phyloP scores from a whole-genome alignment of 2,329 filamentous ascomycete species.

The Teratosphaeria destructans region DNA sequence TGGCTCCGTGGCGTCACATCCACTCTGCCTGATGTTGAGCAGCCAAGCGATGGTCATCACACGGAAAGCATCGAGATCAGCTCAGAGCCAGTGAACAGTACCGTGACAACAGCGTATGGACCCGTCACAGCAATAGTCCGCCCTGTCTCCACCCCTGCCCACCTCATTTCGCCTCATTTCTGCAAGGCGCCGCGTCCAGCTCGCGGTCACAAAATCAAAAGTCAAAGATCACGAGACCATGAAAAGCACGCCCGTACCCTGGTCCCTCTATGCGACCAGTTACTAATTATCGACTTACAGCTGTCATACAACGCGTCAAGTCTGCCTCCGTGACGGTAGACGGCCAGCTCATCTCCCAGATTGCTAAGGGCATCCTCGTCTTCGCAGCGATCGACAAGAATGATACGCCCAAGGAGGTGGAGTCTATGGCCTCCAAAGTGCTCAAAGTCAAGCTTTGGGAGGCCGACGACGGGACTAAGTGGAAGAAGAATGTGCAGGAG shows the following conservation, averaged over 20 bases:
- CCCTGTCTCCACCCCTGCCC: not conserved
- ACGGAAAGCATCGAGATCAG: not conserved
- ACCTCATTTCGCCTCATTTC: not conserved
- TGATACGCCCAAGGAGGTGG: conserved; percentile 80
- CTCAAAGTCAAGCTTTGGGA: conserved; percentile 90
- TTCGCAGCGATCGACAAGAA: conserved; percentile 85
- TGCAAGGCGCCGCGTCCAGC: not conserved
- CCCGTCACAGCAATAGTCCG: not conserved
- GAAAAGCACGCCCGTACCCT: conserved; percentile 28
- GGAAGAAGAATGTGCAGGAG: conserved; percentile 83
- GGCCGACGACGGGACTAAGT: conserved; percentile 67
- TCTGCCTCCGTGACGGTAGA: conserved; percentile 95
- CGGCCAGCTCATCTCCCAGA: conserved; percentile 77
- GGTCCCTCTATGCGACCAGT: not conserved
- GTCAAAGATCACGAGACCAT: conserved; percentile 13
- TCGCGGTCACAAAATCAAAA: not conserved
- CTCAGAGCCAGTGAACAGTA: not conserved
- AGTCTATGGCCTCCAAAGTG: conserved; percentile 73
- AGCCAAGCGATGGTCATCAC: not conserved
- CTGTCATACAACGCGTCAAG: conserved; percentile 84
- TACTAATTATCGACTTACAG: conserved; percentile 36
- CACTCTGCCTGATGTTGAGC: not conserved
- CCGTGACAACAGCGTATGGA: not conserved
- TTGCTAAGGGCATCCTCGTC: conserved; percentile 80
- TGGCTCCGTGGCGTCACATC: not conserved